Conservation (phyloP, 345 rosid species). For the Sisymbrium irio region DNA sequence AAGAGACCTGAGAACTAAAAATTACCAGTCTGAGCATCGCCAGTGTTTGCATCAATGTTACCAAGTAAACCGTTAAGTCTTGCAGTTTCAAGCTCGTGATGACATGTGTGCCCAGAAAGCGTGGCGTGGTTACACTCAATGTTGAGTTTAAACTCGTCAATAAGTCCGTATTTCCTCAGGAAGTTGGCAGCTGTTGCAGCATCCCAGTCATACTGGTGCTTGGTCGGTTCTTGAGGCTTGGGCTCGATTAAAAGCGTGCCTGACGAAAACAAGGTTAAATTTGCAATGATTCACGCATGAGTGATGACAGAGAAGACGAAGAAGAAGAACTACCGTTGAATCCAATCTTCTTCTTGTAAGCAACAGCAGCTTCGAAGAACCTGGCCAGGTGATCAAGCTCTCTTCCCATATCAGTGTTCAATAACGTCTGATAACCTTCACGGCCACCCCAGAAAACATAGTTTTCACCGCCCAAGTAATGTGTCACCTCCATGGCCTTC, state of each 20-base stretch:
- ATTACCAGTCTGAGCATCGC: constrained; percentile 83
- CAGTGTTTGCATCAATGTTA: constrained; percentile 92
- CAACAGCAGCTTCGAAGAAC: constrained; percentile 79
- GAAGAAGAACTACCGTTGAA: constrained; percentile 59
- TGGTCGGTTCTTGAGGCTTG: constrained; percentile 98
- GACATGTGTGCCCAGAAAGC: constrained; percentile 91
- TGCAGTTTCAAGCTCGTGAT: constrained; percentile 93
- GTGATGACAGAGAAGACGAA: background rate
- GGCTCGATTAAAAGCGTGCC: constrained; percentile 91
- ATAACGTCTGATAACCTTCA: constrained; percentile 90
- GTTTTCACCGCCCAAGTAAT: constrained; percentile 96
- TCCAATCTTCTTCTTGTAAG: constrained; percentile 95
- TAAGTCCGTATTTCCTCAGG: constrained; percentile 76
- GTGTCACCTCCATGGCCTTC: constrained; percentile 96
- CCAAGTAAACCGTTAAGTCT: constrained; percentile 84
- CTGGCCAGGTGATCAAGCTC: constrained; percentile 91
- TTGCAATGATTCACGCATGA: background rate
- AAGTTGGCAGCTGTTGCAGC: constrained; percentile 91
- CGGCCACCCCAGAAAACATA: constrained; percentile 99
- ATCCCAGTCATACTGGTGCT: constrained; percentile 99
- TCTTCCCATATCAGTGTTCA: constrained; percentile 95
- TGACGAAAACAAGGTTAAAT: constrained; percentile 22
- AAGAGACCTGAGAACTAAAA: background rate
- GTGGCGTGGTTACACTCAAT: constrained; percentile 98
- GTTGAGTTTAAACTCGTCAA: constrained; percentile 77